Base-by-base conservation (phyloP, 805 yeast species). In the Nakazawaea siamensis region DNA sequence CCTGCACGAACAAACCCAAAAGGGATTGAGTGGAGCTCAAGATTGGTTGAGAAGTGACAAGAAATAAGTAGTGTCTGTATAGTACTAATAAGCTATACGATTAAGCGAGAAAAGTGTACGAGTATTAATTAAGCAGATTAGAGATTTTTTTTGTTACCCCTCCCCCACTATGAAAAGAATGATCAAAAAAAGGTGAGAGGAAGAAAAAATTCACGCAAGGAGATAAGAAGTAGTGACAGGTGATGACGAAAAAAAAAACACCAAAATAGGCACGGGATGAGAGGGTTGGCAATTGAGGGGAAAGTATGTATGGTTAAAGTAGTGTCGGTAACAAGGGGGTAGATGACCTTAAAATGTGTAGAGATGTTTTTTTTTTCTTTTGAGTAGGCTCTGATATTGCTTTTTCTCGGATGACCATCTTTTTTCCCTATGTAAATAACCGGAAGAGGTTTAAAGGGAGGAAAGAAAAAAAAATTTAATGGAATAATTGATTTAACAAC, bases 1-100 rank as follows among this genome's bases (percentile, higher is more conserved):
- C 24, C 36, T 33, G 26, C 27, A 37, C 24, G 36, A 37, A 10
- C 31, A 37, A 33, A 37, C 39, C n/a, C 39, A 37, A 28, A 23
- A 32, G 4, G 39, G 39, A 2, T 32, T 37, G n/a, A 24, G 23
- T 9, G 29, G 18, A 5, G 36, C 35, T 29, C 35, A 32, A 13
- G 24, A 28, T 11, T 37, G 39, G 39, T 18, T 37, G 6, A 27
- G n/a, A 24, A 12, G n/a, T 27, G 29, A 15, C 5, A 15, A 15
- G 29, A 15, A 24, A 14, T 13, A 24, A 24, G n/a, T 9, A 24
- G 5, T 8, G n/a, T n/a, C n/a, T n/a, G 24, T 21, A 21, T 8
- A 21, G 24, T 21, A 21, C 8, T 8, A 8, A 8, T 8, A 24
- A 24, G 8, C 8, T 9, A 13, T 11, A 14, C 7, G 8, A 24